A percentile compares a stretch with the other conserved stretches of the same genome.
phyloP scores from a whole-genome alignment of 495 filamentous ascomycete genomes.

The Talaromyces borbonicus region DNA sequence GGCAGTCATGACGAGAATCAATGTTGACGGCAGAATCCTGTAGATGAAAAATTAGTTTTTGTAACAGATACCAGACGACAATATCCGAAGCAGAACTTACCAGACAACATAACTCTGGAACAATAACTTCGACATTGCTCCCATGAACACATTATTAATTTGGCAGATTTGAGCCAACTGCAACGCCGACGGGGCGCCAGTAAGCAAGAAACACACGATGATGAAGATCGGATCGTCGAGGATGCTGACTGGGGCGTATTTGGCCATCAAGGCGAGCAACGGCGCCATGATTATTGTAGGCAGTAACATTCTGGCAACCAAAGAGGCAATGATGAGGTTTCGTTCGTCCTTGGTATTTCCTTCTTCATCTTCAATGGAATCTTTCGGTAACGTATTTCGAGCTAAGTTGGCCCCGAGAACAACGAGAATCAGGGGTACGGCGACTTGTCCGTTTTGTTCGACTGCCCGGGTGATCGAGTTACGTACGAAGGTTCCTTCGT shows the following conservation, averaged over 20 bases:
- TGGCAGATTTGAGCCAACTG: slow-evolving; percentile 98
- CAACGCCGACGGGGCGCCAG: slow-evolving; percentile 86
- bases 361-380: slow-evolving; percentile 44
- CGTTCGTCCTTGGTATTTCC: slow-evolving; percentile 59
- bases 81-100: too few relatives aligned
- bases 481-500: slow-evolving; percentile 78
- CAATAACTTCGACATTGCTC: slow-evolving; percentile 81
- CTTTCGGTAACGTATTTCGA: slow-evolving; percentile 54
- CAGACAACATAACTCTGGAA: slow-evolving; percentile 98
- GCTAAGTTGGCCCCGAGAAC: slow-evolving; percentile 91
- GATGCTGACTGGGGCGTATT: slow-evolving; percentile 87
- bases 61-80: too few relatives aligned
- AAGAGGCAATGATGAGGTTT: slow-evolving; percentile 72
- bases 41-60: slow-evolving; percentile 18
- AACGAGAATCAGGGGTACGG: slow-evolving; percentile 92
- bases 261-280: slow-evolving; percentile 80
- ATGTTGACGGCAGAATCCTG: slow-evolving; percentile 89
- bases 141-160: slow-evolving; percentile 91
- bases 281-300: slow-evolving; percentile 91
- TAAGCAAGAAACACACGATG: slow-evolving; percentile 92
- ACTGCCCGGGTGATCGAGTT: slow-evolving; percentile 90
- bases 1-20: slow-evolving; percentile 82
- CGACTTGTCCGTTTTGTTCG: slow-evolving; percentile 74
- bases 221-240: slow-evolving; percentile 97
- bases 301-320: slow-evolving; percentile 84